Evolutionary conservation across 768 basidiomycete species (phyloP).

Genomic region (Tulasnella sp.): DNA sequence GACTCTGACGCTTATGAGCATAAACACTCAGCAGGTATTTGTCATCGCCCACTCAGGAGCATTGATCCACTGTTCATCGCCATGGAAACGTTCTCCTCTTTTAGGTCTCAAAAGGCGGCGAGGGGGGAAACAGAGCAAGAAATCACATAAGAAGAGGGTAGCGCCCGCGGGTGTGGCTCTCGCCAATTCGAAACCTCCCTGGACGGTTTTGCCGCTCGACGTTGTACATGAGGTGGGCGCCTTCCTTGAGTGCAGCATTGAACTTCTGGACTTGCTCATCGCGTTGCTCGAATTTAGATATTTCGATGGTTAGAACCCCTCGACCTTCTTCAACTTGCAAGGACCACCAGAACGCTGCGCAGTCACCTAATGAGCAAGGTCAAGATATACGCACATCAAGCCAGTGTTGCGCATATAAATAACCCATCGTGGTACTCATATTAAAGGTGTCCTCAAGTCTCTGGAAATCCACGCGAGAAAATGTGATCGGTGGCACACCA

Average conservation of each 20-base stretch:
- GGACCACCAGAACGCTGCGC: background rate
- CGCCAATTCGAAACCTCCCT: no score
- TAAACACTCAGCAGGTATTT: no score
- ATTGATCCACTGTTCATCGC: no score
- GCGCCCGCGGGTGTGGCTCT: no score
- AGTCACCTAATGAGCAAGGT: background rate
- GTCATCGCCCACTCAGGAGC: no score
- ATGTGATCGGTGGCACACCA: background rate
- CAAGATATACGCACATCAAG: no score
- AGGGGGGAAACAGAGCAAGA: background rate
- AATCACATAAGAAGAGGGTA: no score
- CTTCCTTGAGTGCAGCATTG: background rate
- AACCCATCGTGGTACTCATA: no score
- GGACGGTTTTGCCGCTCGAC: background rate
- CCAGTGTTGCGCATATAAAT: background rate
- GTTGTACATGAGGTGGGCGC: background rate
- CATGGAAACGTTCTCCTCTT: no score
- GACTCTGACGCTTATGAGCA: no score
- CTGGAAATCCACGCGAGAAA: background rate
- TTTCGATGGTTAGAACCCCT: background rate
- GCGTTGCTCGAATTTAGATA: background rate
- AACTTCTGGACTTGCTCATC: no score
- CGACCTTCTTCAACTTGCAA: conserved; percentile 1
- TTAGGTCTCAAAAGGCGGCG: background rate
- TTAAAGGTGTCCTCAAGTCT: background rate